Evolutionary conservation across 495 filamentous ascomycete genomes (phyloP), one percentile per base, ranked within the genome.

Genomic region (Xylaria acuta): DNA sequence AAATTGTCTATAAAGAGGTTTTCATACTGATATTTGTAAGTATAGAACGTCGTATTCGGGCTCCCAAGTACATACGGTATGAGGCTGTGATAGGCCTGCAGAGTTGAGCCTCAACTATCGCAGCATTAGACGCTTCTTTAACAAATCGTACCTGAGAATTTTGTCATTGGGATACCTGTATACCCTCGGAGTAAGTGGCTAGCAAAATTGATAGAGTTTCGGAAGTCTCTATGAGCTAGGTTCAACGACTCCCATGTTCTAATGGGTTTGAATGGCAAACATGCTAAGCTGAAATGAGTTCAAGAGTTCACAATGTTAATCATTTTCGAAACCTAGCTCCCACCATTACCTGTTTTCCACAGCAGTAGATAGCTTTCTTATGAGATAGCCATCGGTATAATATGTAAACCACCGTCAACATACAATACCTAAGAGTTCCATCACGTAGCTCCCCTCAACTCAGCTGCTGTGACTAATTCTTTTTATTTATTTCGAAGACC

Each of bases 401-500:
- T 14, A 56, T 7, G 25, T 18, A 0, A 56, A 32, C n/a, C 51
- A 54, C 30, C 51, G 3, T 5, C 25, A 27, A 54, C 25, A 56
- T 32, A 18, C 6, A 1, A 32, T 32, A n/a, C 27, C 51, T 25
- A 22, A 27, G 14, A 38, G 36, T 25, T 40, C 9, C 34, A 8
- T 38, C 16, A 40, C 34, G 1, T 60, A 20, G 12, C 40, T 49
- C 14, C 27, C 14, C 6, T 30, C 20, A 18, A 1, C 54, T 32
- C 18, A 62, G 16, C 18, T 32, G 18, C 16, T 64, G 22, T 22
- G 45, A 36, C 60, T 47, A 64, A 71, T 71, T 67, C 36, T 64
- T 47, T n/a, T 64, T 56, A 41, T 64, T 71, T 38, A 54, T 53
- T 43, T 62, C 25, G 25, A 71, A 43, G 45, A 64, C 68, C 58